Evolutionary conservation across 2,329 filamentous ascomycete genomes (phyloP), one percentile per base, ranked within the genome.

Genomic region (Keithomyces neogunnii): DNA sequence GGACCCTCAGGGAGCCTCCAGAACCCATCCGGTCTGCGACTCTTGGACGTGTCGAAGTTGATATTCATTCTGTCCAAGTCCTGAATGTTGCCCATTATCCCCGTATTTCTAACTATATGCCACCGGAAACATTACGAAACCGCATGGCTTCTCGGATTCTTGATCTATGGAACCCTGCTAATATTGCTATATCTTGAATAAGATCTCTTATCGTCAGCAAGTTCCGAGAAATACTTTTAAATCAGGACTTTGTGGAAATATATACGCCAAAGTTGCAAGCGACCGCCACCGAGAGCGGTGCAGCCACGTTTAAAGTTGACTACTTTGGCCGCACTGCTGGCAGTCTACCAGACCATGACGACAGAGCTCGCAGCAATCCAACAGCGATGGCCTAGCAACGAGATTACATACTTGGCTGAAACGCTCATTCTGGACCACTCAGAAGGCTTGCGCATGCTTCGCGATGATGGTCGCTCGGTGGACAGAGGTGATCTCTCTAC

Each of bases 241-340:
- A 78, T 2, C 75, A 85, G 56, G 85, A 83, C n/a, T 96, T 96
- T 65, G 85, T 95, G 53, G 91, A 96, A 68, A 96, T 96, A 53
- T 89, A 95, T 65, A 95, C 89, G 0, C 91, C 91, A 2, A 96
- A 96, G 70, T 74, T 96, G 43, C 89, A 95, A 72, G 88, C 89
- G 2, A 84, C 87, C 10, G 91, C 91, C 1, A 95, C 91, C 1
- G 91, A 96, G 68, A 95, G 88, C 45, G 91, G 91, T 45, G 85
- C 91, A 11, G 89, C 89, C 56, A 91, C 96, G 4, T 96, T 96
- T 75, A 84, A 88, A 65, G 82, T 95, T 46, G 87, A 93, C 63
- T 96, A 96, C 71, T 96, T 96, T 70, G 88, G 84, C 32, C 83
- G 91, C 49, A 81, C 81, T 26, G 91, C 90, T n/a, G 40, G 62